Evolutionary conservation across 305 asterid species (phyloP).

Genomic region (Coffea humblotiana): DNA sequence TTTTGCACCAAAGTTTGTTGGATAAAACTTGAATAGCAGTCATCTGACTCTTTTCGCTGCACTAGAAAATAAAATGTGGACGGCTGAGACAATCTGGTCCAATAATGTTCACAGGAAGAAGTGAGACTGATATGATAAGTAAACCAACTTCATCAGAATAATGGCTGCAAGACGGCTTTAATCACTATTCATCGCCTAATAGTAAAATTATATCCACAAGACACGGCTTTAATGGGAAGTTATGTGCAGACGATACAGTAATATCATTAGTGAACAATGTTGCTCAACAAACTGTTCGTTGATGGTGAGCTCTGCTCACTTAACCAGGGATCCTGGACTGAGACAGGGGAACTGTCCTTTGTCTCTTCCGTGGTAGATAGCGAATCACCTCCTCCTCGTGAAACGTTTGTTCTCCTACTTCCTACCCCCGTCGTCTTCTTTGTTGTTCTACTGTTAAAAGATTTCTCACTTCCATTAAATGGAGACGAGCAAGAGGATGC

Average conservation of each 20-base stretch:
- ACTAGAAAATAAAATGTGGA: no score
- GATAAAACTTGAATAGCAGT: no score
- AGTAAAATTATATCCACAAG: background rate
- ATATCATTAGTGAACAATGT: constrained; percentile 30
- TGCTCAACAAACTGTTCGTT: constrained; percentile 67
- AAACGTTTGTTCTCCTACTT: constrained; percentile 54
- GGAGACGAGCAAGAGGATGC: constrained; percentile 84
- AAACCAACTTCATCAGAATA: background rate
- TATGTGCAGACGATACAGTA: constrained; percentile 3
- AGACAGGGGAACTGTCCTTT: constrained; percentile 67
- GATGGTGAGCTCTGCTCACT: constrained; percentile 85
- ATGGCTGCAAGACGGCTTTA: background rate
- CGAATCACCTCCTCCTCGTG: constrained; percentile 32
- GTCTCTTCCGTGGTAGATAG: constrained; percentile 36
- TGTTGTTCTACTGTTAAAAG: constrained; percentile 38
- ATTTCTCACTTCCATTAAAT: constrained; percentile 65
- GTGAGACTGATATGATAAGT: background rate
- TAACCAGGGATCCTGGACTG: constrained; percentile 82
- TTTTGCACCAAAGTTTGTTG: no score
- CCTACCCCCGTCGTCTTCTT: constrained; percentile 44
- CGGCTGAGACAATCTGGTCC: no score
- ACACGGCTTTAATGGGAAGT: background rate
- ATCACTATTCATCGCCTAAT: background rate
- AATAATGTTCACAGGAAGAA: background rate
- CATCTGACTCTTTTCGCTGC: no score